A percentile compares a stretch with the other conserved stretches of the same genome.
Evolutionary conservation across 2,329 filamentous ascomycete species (phyloP).

Genomic region (Neofusicoccum cordaticola): DNA sequence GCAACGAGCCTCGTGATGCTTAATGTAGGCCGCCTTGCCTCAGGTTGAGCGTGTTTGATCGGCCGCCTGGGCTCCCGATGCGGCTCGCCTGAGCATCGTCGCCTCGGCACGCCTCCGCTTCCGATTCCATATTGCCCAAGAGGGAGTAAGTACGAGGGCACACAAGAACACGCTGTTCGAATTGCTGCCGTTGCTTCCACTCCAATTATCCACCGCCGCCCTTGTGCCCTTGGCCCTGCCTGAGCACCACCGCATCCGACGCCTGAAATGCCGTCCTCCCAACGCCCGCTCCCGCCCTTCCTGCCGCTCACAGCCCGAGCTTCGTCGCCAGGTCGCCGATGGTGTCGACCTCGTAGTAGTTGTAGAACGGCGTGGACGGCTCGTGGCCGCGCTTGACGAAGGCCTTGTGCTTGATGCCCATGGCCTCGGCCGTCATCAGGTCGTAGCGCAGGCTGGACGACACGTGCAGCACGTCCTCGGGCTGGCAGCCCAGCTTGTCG

Average conservation of each 20-base stretch:
- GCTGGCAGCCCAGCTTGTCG: slow-evolving; percentile 11
- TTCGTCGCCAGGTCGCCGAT: slow-evolving; percentile 4
- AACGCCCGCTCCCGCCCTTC: no score
- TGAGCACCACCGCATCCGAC: no score
- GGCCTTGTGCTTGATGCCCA: slow-evolving; percentile 11
- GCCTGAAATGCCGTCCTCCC: no score
- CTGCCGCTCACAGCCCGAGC: background rate
- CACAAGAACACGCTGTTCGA: no score
- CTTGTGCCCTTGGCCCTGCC: no score
- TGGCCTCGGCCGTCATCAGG: slow-evolving; percentile 13
- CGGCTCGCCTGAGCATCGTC: no score
- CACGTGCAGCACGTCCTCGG: slow-evolving; percentile 14
- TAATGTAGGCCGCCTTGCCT: background rate
- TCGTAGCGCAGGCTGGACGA: slow-evolving; percentile 13
- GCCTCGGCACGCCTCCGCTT: no score
- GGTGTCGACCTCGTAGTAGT: slow-evolving; percentile 13
- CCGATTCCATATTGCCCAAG: no score
- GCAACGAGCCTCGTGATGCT: background rate
- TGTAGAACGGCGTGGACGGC: slow-evolving; percentile 12
- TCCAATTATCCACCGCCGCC: no score
- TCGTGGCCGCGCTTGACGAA: slow-evolving; percentile 12
- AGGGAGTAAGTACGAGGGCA: no score
- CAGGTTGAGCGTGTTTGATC: background rate
- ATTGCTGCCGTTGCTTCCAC: no score
- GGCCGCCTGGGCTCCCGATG: no score